Conservation (phyloP, 306 rosid species). For the Corylus avellana region DNA sequence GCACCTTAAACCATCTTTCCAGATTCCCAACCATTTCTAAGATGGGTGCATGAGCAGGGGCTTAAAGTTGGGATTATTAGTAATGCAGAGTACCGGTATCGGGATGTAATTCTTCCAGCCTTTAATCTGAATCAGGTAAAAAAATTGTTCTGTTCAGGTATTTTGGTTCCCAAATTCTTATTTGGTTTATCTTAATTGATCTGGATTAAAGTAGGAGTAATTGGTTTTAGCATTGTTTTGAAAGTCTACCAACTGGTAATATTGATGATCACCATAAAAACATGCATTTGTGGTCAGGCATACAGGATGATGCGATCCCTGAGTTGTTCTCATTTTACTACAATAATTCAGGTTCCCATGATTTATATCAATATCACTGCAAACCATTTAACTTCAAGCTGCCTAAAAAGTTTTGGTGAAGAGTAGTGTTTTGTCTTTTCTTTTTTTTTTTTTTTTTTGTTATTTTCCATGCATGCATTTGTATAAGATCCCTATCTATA, state of each 20-base stretch:
- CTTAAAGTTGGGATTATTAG: conserved; percentile 82
- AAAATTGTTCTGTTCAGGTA: background rate
- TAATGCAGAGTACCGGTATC: conserved; percentile 85
- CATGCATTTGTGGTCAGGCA: no score
- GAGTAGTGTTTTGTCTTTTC: background rate
- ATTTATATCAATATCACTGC: background rate
- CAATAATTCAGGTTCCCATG: background rate
- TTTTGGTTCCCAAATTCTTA: background rate
- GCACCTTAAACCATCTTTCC: conserved; percentile 85
- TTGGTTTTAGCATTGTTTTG: no score
- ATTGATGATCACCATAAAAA: no score
- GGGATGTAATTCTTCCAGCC: conserved; percentile 90
- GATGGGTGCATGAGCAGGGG: conserved; percentile 82
- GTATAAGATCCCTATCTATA: background rate
- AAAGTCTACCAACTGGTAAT: no score
- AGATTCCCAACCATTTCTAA: conserved; percentile 86
- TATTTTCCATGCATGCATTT: background rate
- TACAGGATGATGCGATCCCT: no score
- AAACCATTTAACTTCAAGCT: background rate
- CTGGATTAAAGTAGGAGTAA: no score
- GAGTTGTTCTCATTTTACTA: no score
- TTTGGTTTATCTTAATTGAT: background rate
- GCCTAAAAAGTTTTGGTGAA: background rate
- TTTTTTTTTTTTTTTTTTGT: background rate
- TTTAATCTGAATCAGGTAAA: conserved; percentile 70